These are phyloP conservation scores for Emmonsiellopsis sp. DNA, from an alignment of 2,329 filamentous ascomycete species.

Conservation along the genomic window DNA sequence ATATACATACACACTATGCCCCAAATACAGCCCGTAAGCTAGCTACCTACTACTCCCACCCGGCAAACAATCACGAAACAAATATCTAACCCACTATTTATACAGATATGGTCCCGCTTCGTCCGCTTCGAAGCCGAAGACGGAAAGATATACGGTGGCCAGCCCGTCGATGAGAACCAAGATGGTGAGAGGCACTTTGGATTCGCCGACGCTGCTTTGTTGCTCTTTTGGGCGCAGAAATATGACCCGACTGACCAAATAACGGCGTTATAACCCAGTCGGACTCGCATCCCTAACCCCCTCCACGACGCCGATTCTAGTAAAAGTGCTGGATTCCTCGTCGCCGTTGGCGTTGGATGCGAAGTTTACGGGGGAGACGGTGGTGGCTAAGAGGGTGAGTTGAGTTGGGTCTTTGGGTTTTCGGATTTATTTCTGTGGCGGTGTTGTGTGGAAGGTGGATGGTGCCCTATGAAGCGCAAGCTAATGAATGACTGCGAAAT, in stretches of 20 bases:
- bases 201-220: too few species aligned
- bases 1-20: too few species aligned
- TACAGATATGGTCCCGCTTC: conserved; percentile 36
- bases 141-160: conserved; percentile 39
- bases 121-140: conserved; percentile 46
- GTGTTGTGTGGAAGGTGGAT: neutral
- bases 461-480: neutral
- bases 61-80: too few species aligned
- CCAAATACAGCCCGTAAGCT: too few species aligned
- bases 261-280: too few species aligned
- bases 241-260: neutral
- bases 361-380: neutral
- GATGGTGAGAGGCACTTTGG: neutral
- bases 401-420: neutral
- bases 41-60: too few species aligned
- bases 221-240: too few species aligned
- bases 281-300: neutral
- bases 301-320: neutral
- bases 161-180: conserved; percentile 34
- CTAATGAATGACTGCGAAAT: conserved; percentile 12
- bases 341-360: neutral
- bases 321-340: neutral
- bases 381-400: neutral
- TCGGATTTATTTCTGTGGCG: neutral
- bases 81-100: neutral